Evolutionary conservation across 352 stramenopile genomes (phyloP).

Genomic region (Hyaloperonospora brassicae): DNA sequence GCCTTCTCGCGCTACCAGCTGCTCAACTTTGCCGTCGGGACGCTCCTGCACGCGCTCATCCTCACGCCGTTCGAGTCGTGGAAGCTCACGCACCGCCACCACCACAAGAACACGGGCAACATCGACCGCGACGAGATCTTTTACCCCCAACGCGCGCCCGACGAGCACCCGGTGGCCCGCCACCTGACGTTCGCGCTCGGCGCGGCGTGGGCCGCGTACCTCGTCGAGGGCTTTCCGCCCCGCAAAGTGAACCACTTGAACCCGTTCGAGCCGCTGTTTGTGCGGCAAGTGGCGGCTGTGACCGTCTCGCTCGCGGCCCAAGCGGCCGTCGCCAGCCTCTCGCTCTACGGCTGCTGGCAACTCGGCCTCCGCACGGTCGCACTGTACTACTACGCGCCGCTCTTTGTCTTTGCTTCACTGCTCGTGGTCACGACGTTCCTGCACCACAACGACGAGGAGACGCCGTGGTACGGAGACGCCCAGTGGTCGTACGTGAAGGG

Average conservation of each 20-base stretch:
- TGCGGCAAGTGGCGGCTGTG: conserved; percentile 50
- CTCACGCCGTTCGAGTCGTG: conserved; percentile 74
- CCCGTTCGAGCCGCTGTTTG: conserved; percentile 66
- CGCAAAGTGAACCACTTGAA: conserved; percentile 77
- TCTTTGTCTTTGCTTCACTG: conserved; percentile 72
- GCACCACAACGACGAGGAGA: conserved; percentile 80
- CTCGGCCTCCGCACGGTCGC: conserved; percentile 48
- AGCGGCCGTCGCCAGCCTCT: conserved; percentile 30
- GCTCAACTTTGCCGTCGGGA: conserved; percentile 73
- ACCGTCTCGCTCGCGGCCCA: conserved; percentile 51
- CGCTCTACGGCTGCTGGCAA: conserved; percentile 38
- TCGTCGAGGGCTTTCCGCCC: conserved; percentile 63
- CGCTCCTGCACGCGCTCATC: conserved; percentile 72
- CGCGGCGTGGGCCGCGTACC: conserved; percentile 63
- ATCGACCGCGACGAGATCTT: conserved; percentile 82
- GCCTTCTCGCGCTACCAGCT: conserved; percentile 71
- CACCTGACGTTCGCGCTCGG: conserved; percentile 46
- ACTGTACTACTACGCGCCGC: conserved; percentile 70
- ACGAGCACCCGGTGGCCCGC: conserved; percentile 42
- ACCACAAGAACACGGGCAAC: conserved; percentile 86
- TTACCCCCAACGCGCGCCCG: conserved; percentile 59
- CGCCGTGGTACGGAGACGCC: conserved; percentile 74
- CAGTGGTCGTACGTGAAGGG: conserved; percentile 83
- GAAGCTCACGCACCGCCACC: conserved; percentile 75
- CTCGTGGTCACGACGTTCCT: conserved; percentile 81